phyloP scores from a whole-genome alignment of 1,284 basidiomycete genomes.

The Tetrapyrgos nigripes region DNA sequence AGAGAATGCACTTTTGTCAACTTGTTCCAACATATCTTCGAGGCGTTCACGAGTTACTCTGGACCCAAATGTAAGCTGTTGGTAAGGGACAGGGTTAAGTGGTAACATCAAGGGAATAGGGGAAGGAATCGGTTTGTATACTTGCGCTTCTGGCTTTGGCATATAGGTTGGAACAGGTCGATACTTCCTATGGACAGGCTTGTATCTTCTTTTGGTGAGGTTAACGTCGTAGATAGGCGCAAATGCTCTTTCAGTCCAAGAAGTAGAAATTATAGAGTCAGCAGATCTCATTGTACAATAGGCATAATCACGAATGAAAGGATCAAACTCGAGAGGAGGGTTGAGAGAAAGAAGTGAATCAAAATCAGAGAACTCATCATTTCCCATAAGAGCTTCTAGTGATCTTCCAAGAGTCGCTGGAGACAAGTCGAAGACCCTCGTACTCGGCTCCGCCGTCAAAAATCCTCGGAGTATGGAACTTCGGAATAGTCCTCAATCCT shows the following conservation, averaged over 20 bases:
- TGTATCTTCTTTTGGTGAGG: slow-evolving; percentile 27
- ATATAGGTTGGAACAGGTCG: slow-evolving; percentile 37
- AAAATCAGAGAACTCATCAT: slow-evolving; percentile 20
- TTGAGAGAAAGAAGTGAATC: slow-evolving; percentile 16
- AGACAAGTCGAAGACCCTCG: background rate
- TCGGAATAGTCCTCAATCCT: background rate
- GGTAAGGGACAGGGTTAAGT: slow-evolving; percentile 12
- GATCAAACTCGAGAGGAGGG: slow-evolving; percentile 22
- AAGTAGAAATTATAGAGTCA: background rate
- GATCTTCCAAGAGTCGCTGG: slow-evolving; percentile 23
- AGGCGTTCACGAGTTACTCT: slow-evolving; percentile 34
- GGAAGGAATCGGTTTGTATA: slow-evolving; percentile 21
- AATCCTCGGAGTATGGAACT: slow-evolving; percentile 21
- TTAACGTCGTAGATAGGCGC: background rate
- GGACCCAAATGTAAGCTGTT: slow-evolving; percentile 38
- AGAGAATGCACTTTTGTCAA: slow-evolving; percentile 20
- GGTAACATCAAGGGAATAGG: background rate
- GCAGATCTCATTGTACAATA: background rate
- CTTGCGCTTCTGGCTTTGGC: slow-evolving; percentile 29
- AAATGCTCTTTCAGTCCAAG: background rate
- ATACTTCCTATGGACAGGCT: slow-evolving; percentile 37
- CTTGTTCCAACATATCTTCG: slow-evolving; percentile 19
- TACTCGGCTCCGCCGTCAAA: slow-evolving; percentile 18
- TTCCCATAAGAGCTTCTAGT: slow-evolving; percentile 19
- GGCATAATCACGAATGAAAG: background rate